phyloP scores from a whole-genome alignment of 129 eudicot species.

The Pseudognaphalium luteoalbum region DNA sequence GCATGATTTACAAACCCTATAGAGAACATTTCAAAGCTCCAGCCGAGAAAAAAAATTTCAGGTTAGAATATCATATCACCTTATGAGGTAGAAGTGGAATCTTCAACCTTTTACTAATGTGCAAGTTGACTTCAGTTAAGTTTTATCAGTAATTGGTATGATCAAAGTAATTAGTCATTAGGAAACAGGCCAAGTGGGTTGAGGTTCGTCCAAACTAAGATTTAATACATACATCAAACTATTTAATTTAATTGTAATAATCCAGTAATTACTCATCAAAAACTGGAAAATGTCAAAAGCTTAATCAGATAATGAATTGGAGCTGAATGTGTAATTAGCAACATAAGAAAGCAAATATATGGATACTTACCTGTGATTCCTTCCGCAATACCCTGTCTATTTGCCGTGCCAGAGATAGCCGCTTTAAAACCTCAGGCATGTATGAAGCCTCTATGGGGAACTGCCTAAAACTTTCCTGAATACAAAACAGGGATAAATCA shows the following conservation, averaged over 20 bases:
- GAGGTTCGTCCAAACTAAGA: neutral
- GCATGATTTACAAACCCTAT: neutral
- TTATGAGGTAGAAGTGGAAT: neutral
- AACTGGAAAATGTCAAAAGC: neutral
- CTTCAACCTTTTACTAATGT: no score
- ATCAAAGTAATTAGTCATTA: neutral
- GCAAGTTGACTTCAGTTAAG: no score
- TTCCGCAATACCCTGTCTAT: constrained; percentile 79
- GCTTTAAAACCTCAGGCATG: constrained; percentile 86
- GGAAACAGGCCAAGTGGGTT: neutral
- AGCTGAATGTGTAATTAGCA: constrained; percentile 20
- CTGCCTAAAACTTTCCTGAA: constrained; percentile 78
- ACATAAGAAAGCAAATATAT: neutral
- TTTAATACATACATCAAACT: neutral
- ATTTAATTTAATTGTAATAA: neutral
- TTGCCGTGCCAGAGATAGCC: constrained; percentile 84
- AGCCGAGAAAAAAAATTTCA: neutral
- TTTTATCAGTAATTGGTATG: neutral
- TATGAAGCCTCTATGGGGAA: constrained; percentile 78
- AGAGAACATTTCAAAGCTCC: neutral
- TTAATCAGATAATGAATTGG: neutral
- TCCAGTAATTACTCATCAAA: neutral
- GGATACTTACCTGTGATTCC: constrained; percentile 65
- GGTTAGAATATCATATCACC: neutral
- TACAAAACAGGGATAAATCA: constrained; percentile 18